phyloP scores from a whole-genome alignment of 345 rosid species.

The Eucalyptus urophylla region DNA sequence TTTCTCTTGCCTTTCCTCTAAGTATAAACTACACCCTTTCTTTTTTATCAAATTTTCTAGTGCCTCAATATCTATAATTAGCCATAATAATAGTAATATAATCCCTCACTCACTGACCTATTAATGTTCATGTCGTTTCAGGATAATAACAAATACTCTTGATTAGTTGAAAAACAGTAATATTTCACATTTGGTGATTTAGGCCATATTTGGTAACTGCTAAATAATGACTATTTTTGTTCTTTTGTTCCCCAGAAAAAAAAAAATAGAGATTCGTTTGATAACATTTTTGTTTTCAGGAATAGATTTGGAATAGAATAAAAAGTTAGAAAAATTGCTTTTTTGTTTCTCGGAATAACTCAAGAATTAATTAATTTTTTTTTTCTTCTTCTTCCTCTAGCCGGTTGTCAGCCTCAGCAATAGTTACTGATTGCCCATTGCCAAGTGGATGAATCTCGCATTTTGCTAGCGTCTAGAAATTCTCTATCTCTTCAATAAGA shows the following conservation, averaged over 20 bases:
- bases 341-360: too few relatives aligned
- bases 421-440: too few relatives aligned
- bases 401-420: accelerated
- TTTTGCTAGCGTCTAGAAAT: background rate
- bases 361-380: too few relatives aligned
- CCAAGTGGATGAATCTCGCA: background rate
- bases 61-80: background rate
- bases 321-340: too few relatives aligned
- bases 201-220: too few relatives aligned
- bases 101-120: background rate
- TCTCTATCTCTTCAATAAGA: background rate
- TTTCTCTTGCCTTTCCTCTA: background rate
- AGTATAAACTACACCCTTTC: background rate
- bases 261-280: accelerated
- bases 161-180: background rate
- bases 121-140: background rate
- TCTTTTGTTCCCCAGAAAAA: too few relatives aligned
- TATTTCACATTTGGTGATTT: background rate
- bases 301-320: too few relatives aligned
- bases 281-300: accelerated
- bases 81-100: background rate
- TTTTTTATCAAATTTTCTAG: background rate
- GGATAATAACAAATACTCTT: background rate
- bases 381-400: too few relatives aligned
- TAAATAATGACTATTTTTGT: too few relatives aligned